Evolutionary conservation across 805 yeast species (phyloP).

Genomic region (Candida glaebosa): DNA sequence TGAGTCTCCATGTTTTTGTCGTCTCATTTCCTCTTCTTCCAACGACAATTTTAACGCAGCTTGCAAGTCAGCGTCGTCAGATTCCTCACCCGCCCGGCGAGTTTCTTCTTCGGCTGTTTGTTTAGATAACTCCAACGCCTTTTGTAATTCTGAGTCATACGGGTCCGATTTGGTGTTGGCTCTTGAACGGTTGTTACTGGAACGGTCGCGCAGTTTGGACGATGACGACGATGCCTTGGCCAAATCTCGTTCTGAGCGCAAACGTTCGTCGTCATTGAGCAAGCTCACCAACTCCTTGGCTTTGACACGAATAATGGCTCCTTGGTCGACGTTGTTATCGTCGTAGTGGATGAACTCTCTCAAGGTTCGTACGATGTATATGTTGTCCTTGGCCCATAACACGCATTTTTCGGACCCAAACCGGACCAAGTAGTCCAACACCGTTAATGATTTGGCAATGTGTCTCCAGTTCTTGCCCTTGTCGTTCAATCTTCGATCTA

Average conservation of each 20-base stretch:
- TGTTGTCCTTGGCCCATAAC: constrained; percentile 85
- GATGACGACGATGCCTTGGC: constrained; percentile 31
- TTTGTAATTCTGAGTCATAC: constrained; percentile 71
- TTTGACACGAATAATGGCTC: constrained; percentile 79
- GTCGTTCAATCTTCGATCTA: constrained; percentile 87
- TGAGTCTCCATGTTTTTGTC: constrained; percentile 39
- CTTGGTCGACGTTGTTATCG: constrained; percentile 78
- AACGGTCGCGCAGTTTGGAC: constrained; percentile 23
- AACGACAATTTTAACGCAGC: constrained; percentile 67
- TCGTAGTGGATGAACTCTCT: constrained; percentile 85
- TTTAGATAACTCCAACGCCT: constrained; percentile 77
- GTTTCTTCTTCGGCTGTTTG: constrained; percentile 84
- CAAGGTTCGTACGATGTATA: constrained; percentile 83
- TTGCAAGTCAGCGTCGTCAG: constrained; percentile 58
- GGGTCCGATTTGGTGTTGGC: constrained; percentile 32
- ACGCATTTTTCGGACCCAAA: constrained; percentile 87
- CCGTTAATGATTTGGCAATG: constrained; percentile 84
- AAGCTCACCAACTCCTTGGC: constrained; percentile 85
- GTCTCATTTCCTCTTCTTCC: constrained; percentile 74
- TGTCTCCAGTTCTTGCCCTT: constrained; percentile 98
- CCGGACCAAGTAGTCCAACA: constrained; percentile 83
- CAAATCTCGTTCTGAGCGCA: constrained; percentile 61
- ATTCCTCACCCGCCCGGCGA: constrained; percentile 32
- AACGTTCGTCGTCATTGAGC: constrained; percentile 76
- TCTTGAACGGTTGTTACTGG: constrained; percentile 21